These are phyloP conservation scores for Leccinum uliginosum DNA, from an alignment of 768 basidiomycete species.

Conservation along the genomic window DNA sequence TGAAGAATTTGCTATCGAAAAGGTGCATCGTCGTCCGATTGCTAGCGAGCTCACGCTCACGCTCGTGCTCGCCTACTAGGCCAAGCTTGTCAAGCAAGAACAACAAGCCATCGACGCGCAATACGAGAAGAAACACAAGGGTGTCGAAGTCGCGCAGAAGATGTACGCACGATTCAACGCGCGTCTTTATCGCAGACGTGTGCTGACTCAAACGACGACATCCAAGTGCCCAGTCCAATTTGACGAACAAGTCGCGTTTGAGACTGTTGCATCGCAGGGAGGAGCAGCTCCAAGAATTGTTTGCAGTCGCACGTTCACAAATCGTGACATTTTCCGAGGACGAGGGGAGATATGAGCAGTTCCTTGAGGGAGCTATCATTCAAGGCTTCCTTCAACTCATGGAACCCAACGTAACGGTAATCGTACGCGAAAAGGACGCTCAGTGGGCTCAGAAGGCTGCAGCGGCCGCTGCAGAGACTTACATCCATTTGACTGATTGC, in stretches of 20 bases:
- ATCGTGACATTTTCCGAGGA: conserved; percentile 61
- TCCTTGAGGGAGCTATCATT: conserved; percentile 79
- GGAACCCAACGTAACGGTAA: conserved; percentile 66
- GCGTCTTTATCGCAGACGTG: neutral
- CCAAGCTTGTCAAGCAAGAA: conserved; percentile 96
- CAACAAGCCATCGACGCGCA: conserved; percentile 90
- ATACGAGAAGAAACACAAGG: conserved; percentile 95
- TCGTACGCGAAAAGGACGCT: conserved; percentile 64
- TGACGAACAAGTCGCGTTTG: conserved; percentile 95
- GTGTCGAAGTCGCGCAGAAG: conserved; percentile 90
- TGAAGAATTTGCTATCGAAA: conserved; percentile 98
- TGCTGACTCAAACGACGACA: conserved; percentile 3
- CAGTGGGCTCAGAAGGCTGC: conserved; percentile 60
- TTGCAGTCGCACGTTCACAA: conserved; percentile 62
- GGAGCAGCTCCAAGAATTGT: conserved; percentile 87
- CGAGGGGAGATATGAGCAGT: conserved; percentile 68
- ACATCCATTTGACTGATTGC: conserved; percentile 75
- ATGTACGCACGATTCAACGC: conserved; percentile 55
- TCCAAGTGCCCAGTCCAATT: conserved; percentile 83
- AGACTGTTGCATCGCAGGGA: conserved; percentile 86
- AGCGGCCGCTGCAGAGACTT: conserved; percentile 57
- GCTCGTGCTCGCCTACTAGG: conserved; percentile 42
- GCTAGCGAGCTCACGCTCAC: too few species aligned
- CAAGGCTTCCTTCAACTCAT: conserved; percentile 84
- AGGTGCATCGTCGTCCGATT: conserved; percentile 43